Conservation (phyloP, 1,139 yeast genomes). For the Protomyces inundatus region DNA sequence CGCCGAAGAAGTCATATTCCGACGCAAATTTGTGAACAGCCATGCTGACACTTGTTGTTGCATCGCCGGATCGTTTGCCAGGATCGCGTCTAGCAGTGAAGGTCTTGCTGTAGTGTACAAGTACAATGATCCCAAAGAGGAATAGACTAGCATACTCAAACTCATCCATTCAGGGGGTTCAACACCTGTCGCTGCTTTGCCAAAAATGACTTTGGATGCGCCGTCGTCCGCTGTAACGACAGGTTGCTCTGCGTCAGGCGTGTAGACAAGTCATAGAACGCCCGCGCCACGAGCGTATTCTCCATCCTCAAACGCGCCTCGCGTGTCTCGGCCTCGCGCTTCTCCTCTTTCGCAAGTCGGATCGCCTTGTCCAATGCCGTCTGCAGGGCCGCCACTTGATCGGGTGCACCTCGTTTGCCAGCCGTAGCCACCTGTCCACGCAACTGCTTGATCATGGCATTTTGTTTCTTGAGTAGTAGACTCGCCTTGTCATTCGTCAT, state of each 20-base stretch:
- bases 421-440: background rate
- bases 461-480: background rate
- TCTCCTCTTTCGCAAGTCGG: background rate
- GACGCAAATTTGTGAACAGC: no score
- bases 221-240: conserved; percentile 1
- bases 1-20: no score
- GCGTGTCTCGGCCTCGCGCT: background rate
- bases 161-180: background rate
- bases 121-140: background rate
- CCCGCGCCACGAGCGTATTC: conserved; percentile 3
- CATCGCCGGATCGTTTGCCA: background rate
- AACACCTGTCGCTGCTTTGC: background rate
- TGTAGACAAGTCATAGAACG: conserved; percentile 6
- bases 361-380: background rate
- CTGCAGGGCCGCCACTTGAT: background rate
- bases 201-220: conserved; percentile 2
- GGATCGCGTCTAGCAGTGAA: conserved; percentile 62
- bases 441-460: background rate
- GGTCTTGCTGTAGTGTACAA: background rate
- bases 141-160: no score
- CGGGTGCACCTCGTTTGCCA: background rate
- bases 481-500: no score
- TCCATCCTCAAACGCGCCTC: background rate
- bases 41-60: background rate
- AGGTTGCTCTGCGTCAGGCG: conserved; percentile 5